These are phyloP conservation scores for Cryptococcus floricola DNA, from an alignment of 1,284 basidiomycete species.

Conservation along the genomic window DNA sequence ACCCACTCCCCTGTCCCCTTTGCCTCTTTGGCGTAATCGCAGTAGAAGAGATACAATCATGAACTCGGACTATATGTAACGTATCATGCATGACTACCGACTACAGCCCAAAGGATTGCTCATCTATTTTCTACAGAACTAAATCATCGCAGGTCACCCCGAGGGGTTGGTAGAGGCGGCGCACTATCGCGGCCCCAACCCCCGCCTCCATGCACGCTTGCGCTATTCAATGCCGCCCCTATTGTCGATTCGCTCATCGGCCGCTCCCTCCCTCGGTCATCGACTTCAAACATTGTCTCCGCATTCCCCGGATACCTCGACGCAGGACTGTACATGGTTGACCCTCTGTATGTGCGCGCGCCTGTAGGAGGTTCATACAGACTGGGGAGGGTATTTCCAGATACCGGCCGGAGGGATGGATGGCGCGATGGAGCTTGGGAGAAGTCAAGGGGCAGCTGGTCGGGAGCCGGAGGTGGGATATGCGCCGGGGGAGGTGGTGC, in stretches of 20 bases:
- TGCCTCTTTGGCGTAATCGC: too few relatives aligned
- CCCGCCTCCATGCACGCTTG: background rate
- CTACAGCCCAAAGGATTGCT: too few relatives aligned
- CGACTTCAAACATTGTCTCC: background rate
- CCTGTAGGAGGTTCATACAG: constrained; percentile 20
- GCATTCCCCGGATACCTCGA: background rate
- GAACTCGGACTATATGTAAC: background rate
- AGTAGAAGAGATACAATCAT: background rate
- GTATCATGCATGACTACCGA: background rate
- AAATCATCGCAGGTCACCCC: too few relatives aligned
- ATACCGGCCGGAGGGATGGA: background rate
- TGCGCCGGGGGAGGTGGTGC: background rate
- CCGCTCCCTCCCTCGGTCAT: background rate
- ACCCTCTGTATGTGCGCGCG: constrained; percentile 12
- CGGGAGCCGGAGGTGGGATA: background rate
- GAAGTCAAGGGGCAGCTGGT: constrained; percentile 1
- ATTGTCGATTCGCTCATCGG: constrained; percentile 1
- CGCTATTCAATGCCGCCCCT: constrained; percentile 11
- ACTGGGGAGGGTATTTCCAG: constrained; percentile 11
- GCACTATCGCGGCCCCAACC: constrained; percentile 1
- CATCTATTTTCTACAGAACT: too few relatives aligned
- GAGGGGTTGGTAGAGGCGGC: background rate
- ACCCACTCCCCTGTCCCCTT: too few relatives aligned
- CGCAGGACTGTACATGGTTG: background rate
- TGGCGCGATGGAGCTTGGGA: background rate